Evolutionary conservation across 495 filamentous ascomycete species (phyloP).

Genomic region (Pyrenopolyporus hunteri): DNA sequence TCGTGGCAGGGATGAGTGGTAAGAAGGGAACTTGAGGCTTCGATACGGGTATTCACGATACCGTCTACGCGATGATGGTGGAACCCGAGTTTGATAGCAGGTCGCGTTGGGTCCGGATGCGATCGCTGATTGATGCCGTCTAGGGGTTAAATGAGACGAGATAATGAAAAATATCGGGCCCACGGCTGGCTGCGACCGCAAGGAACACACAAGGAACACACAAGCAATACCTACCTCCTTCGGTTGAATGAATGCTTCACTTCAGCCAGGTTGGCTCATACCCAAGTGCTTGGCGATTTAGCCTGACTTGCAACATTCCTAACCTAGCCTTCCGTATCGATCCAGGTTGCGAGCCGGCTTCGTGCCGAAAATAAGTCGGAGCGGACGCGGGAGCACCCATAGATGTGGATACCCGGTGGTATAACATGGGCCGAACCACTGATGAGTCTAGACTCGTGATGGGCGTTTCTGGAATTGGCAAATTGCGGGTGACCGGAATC

Average conservation of each 20-base stretch:
- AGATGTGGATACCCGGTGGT: slow-evolving; percentile 29
- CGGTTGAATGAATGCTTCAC: slow-evolving; percentile 26
- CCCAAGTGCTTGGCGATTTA: slow-evolving; percentile 37
- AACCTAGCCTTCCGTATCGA: slow-evolving; percentile 29
- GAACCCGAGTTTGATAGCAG: neutral
- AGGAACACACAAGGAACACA: too few relatives aligned
- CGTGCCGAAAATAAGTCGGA: slow-evolving; percentile 40
- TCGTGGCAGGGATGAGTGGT: slow-evolving; percentile 11
- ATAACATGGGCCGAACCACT: slow-evolving; percentile 32
- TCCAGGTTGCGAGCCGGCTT: slow-evolving; percentile 33
- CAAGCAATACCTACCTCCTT: slow-evolving; percentile 25
- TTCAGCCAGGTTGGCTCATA: slow-evolving; percentile 31
- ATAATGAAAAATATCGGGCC: slow-evolving; percentile 4
- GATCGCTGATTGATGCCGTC: slow-evolving; percentile 11
- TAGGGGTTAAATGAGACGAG: neutral
- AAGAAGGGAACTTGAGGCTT: slow-evolving; percentile 5
- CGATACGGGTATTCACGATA: slow-evolving; percentile 2
- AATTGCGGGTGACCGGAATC: slow-evolving; percentile 27
- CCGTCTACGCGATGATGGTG: neutral
- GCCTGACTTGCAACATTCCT: slow-evolving; percentile 40
- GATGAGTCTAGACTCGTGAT: slow-evolving; percentile 19
- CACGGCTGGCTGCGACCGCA: slow-evolving; percentile 3
- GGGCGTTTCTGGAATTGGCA: slow-evolving; percentile 13
- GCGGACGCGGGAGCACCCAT: slow-evolving; percentile 21
- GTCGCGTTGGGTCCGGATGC: neutral